Conservation (phyloP, 306 rosid species). For the Castanopsis chinensis region DNA sequence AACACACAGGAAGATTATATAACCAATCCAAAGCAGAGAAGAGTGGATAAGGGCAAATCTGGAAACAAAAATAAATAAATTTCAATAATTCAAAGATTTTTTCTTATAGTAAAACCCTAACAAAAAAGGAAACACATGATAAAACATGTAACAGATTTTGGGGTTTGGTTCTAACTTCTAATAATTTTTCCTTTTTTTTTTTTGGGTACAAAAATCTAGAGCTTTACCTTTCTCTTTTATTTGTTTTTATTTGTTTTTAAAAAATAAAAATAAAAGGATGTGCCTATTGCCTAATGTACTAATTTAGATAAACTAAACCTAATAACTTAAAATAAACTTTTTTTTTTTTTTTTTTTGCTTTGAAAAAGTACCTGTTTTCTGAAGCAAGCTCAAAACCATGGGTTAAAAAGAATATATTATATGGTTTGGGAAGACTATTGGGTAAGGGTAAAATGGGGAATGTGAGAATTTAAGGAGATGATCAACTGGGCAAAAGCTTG, state of each 20-base stretch:
- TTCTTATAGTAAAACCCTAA: slow-evolving; percentile 17
- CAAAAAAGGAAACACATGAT: slow-evolving; percentile 7
- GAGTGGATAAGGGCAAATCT: slow-evolving; percentile 39
- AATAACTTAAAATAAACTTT: too few species aligned
- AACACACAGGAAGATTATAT: background rate
- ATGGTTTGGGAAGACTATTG: too few species aligned
- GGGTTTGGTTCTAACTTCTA: background rate
- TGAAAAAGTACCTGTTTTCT: too few species aligned
- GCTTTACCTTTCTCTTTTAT: background rate
- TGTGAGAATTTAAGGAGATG: background rate
- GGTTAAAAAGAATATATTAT: too few species aligned
- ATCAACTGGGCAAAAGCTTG: background rate
- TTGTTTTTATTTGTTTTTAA: background rate
- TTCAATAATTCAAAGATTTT: slow-evolving; percentile 17
- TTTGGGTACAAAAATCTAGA: slow-evolving; percentile 8
- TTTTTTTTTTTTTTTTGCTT: background rate
- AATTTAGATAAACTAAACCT: background rate
- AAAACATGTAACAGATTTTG: slow-evolving; percentile 4
- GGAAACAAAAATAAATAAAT: slow-evolving; percentile 22
- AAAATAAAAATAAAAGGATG: background rate
- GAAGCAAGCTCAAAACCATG: too few species aligned
- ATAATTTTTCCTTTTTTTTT: background rate
- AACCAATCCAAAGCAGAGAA: background rate
- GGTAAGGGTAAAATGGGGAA: background rate
- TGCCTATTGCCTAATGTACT: background rate